Evolutionary conservation across 768 basidiomycete genomes (phyloP), one percentile per base, ranked within the genome.

Genomic region (Lactifluus hygrophoroides): DNA sequence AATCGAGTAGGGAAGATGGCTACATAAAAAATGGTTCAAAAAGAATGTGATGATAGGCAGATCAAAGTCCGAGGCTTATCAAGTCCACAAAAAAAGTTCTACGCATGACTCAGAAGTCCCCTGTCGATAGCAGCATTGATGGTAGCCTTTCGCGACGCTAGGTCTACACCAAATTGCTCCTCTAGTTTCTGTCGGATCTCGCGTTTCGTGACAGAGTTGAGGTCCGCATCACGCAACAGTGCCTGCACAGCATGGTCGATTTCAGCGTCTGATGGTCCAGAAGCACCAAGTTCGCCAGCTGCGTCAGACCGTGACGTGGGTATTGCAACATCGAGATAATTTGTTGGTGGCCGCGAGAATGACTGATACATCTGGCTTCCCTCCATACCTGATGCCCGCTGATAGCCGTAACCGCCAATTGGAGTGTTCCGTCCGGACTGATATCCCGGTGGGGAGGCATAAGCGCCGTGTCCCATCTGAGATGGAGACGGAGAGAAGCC

Each of bases 201-300:
- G 65, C 94, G 84, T 76, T 98, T 98, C 51, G 95, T 97, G 57
- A 96, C 79, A 11, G 83, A 83, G 68, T 93, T 91, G 51, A 99
- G 76, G 72, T 98, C 92, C 1, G 92, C 91, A 14, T 76, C 72
- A 17, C 79, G 80, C 53, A 97, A 74, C 40, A 96, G 77, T 17
- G 83, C 79, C 61, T 87, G 80, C 3, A 94, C 86, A 1, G 84
- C 80, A 14, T 75, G 76, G 44, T 91, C 88, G n/a, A 94, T 75
- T 28, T 91, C 89, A 5, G 71, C 71, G 64, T 91, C 86, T 0
- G 77, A 78, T 0, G 89, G 90, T 8, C 69, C 72, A 32, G 75
- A 77, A 30, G 69, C 60, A 10, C 76, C 69, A 8, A 76, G 67
- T 62, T 82, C 80, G 25, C 73, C 69, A 40, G 77, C 76, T 32